Percentiles rank a stretch among this genome's conserved stretches.
These are phyloP conservation scores for Teunomyces lycoperdinae DNA, from an alignment of 805 yeast species.

Conservation along the genomic window DNA sequence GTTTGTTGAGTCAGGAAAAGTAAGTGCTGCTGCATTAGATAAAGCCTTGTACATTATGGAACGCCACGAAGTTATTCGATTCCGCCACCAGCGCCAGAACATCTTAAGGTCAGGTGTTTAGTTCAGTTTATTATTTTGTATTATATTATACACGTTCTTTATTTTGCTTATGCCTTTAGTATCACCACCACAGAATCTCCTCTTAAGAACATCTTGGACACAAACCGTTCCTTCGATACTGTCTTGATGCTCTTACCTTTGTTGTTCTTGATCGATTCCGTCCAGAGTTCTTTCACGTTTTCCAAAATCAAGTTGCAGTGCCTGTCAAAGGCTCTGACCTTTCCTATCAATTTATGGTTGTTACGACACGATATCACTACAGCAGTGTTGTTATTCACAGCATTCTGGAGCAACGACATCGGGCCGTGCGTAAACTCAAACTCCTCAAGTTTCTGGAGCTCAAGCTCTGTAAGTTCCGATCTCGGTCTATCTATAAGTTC, in stretches of 20 bases:
- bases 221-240: slow-evolving; percentile 65
- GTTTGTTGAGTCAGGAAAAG: slow-evolving; percentile 65
- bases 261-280: slow-evolving; percentile 55
- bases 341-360: slow-evolving; percentile 86
- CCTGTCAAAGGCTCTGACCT: slow-evolving; percentile 92
- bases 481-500: slow-evolving; percentile 72
- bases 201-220: slow-evolving; percentile 84
- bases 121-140: slow-evolving; percentile 3
- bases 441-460: slow-evolving; percentile 79
- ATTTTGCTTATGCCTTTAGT: slow-evolving; percentile 40
- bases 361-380: slow-evolving; percentile 88
- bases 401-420: slow-evolving; percentile 78
- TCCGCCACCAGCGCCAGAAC: slow-evolving; percentile 83
- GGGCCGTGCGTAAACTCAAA: slow-evolving; percentile 92
- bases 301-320: slow-evolving; percentile 93
- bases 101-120: slow-evolving; percentile 72
- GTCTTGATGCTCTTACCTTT: slow-evolving; percentile 72
- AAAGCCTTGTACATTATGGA: slow-evolving; percentile 79
- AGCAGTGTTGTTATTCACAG: slow-evolving; percentile 70
- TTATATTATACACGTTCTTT: background rate
- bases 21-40: slow-evolving; percentile 71
- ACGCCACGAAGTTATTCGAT: slow-evolving; percentile 81
- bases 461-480: slow-evolving; percentile 75
- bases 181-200: slow-evolving; percentile 95
- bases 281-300: slow-evolving; percentile 87